Evolutionary conservation across 1,139 yeast genomes (phyloP).

Genomic region (Hyphopichia buzzinii): DNA sequence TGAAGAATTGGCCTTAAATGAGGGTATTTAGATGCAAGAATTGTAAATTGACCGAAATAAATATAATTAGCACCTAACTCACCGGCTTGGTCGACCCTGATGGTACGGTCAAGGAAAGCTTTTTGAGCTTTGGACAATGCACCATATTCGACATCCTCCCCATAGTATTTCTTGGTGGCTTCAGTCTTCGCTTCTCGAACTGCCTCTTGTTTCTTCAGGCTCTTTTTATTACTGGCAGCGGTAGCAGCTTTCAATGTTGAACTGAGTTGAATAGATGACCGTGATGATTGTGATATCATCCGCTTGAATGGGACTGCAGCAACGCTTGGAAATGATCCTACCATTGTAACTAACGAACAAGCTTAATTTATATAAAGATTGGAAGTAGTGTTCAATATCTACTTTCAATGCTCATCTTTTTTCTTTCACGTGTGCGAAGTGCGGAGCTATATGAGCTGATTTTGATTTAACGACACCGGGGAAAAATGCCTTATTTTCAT

Average conservation of each 20-base stretch:
- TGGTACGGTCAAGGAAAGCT: constrained; percentile 70
- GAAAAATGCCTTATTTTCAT: too few relatives aligned
- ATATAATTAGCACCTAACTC: constrained; percentile 97
- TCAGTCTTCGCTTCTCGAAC: constrained; percentile 9
- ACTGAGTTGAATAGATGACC: neutral
- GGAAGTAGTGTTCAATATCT: too few relatives aligned
- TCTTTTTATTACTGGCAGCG: neutral
- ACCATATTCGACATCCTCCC: constrained; percentile 33
- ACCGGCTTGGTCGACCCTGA: constrained; percentile 97
- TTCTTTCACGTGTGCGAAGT: too few relatives aligned
- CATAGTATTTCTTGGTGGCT: constrained; percentile 17
- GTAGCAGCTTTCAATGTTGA: neutral
- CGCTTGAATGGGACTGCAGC: too few relatives aligned
- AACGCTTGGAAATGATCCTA: too few relatives aligned
- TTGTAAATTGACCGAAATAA: constrained; percentile 85
- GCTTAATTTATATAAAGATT: too few relatives aligned
- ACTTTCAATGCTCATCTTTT: too few relatives aligned
- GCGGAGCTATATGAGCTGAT: too few relatives aligned
- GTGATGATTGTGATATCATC: too few relatives aligned
- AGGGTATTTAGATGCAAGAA: constrained; percentile 67
- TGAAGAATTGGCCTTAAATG: constrained; percentile 69
- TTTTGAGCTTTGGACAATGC: constrained; percentile 57
- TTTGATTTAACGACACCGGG: too few relatives aligned
- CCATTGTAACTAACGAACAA: too few relatives aligned
- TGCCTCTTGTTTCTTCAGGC: neutral